A percentile compares a stretch with the other conserved stretches of the same genome.
Evolutionary conservation across 345 rosid genomes (phyloP).

Genomic region (Eucalyptus globulus): DNA sequence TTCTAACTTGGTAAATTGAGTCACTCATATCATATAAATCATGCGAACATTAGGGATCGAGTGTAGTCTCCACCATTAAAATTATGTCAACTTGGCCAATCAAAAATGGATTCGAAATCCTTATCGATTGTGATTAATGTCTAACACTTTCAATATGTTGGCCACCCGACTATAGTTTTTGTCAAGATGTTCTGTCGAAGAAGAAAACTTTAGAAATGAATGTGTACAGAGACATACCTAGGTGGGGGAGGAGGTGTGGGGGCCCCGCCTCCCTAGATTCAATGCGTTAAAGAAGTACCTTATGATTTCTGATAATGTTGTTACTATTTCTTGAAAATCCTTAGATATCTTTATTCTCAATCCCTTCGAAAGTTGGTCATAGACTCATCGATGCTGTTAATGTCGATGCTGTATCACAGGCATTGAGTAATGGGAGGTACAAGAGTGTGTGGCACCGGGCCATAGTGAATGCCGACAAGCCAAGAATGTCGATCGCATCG

Average conservation of each 20-base stretch:
- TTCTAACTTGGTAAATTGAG: neutral
- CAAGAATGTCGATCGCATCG: constrained; percentile 68
- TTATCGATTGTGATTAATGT: neutral
- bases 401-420: constrained; percentile 19
- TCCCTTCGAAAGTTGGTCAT: neutral
- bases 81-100: neutral
- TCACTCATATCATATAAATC: neutral
- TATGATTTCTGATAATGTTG: neutral
- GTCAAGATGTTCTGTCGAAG: neutral
- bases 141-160: neutral
- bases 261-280: neutral
- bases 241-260: neutral
- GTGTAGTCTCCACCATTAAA: neutral
- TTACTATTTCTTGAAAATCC: neutral
- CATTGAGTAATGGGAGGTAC: constrained; percentile 73
- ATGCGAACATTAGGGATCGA: neutral
- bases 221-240: neutral
- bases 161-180: neutral
- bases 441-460: constrained; percentile 91
- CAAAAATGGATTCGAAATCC: neutral
- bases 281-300: neutral
- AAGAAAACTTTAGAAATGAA: neutral
- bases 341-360: neutral
- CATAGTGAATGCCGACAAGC: constrained; percentile 31
- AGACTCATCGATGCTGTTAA: neutral